Evolutionary conservation across 768 basidiomycete genomes (phyloP).

Genomic region (Lactarius akahatsu): DNA sequence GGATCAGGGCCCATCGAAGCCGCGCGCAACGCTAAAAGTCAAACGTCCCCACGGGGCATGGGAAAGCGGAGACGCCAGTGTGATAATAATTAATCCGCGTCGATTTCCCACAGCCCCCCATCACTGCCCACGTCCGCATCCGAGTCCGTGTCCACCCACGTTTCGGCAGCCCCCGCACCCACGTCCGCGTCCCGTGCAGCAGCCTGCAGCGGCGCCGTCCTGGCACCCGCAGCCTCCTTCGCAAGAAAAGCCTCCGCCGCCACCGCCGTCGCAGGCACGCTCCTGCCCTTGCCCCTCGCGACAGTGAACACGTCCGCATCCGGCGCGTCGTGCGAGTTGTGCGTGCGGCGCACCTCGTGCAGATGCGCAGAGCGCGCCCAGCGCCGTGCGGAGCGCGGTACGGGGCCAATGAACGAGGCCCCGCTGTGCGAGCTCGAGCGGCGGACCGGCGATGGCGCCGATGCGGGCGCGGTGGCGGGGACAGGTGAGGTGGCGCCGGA

Average conservation of each 20-base stretch:
- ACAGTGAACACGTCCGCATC: slow-evolving; percentile 6
- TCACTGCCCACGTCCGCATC: slow-evolving; percentile 14
- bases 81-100: neutral
- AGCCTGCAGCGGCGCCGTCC: no score
- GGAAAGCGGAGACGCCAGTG: neutral
- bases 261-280: neutral
- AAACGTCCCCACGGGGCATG: neutral
- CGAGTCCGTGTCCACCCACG: slow-evolving; percentile 29
- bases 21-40: neutral
- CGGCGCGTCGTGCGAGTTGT: neutral
- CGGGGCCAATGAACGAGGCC: slow-evolving; percentile 34
- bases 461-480: slow-evolving; percentile 21
- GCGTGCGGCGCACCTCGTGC: slow-evolving; percentile 53
- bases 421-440: slow-evolving; percentile 49
- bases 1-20: neutral
- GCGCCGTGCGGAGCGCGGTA: slow-evolving; percentile 49
- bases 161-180: slow-evolving; percentile 11
- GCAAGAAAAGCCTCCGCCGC: neutral
- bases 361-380: slow-evolving; percentile 69
- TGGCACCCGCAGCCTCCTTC: neutral
- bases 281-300: neutral
- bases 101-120: slow-evolving; percentile 1
- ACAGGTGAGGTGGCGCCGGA: neutral
- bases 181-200: no score
- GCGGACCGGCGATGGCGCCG: slow-evolving; percentile 37